phyloP scores from a whole-genome alignment of 2,329 filamentous ascomycete species.

The Cladophialophora yegresii region DNA sequence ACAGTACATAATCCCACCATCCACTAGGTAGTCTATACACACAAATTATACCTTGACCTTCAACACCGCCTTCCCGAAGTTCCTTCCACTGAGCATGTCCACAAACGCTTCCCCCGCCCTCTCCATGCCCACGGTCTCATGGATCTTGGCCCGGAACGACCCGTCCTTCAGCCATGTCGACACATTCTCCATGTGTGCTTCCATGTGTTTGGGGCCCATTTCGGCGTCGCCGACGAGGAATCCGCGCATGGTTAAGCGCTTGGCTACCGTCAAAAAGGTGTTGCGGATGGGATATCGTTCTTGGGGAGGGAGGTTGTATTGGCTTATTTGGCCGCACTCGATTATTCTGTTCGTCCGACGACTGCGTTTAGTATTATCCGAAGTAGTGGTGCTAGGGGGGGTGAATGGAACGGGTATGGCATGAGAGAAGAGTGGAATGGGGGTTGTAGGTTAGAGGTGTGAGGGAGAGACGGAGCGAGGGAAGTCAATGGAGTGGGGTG shows the following conservation, averaged over 20 bases:
- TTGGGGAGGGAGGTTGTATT: conserved; percentile 66
- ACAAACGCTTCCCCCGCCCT: conserved; percentile 72
- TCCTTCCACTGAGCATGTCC: conserved; percentile 73
- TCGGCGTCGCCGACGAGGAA: conserved; percentile 70
- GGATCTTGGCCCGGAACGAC: conserved; percentile 70
- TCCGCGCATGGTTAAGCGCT: conserved; percentile 68
- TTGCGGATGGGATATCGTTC: conserved; percentile 69
- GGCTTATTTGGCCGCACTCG: conserved; percentile 58
- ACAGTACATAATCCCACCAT: too few species aligned
- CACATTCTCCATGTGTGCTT: conserved; percentile 75
- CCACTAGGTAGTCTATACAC: too few species aligned
- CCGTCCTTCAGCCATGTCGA: conserved; percentile 73
- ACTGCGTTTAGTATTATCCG: too few species aligned
- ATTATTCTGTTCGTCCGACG: conserved; percentile 24
- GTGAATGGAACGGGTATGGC: too few species aligned
- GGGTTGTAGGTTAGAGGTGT: too few species aligned
- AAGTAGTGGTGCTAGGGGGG: too few species aligned
- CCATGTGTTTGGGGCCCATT: conserved; percentile 66
- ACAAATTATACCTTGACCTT: conserved; percentile 54
- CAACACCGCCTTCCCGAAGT: conserved; percentile 83
- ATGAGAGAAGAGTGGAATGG: too few species aligned
- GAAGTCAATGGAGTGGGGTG: too few species aligned
- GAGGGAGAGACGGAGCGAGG: too few species aligned
- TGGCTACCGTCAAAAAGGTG: conserved; percentile 64
- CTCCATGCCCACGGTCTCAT: conserved; percentile 74